These are phyloP conservation scores for Hirsutella thompsonii DNA, from an alignment of 2,329 filamentous ascomycete species.

Conservation along the genomic window DNA sequence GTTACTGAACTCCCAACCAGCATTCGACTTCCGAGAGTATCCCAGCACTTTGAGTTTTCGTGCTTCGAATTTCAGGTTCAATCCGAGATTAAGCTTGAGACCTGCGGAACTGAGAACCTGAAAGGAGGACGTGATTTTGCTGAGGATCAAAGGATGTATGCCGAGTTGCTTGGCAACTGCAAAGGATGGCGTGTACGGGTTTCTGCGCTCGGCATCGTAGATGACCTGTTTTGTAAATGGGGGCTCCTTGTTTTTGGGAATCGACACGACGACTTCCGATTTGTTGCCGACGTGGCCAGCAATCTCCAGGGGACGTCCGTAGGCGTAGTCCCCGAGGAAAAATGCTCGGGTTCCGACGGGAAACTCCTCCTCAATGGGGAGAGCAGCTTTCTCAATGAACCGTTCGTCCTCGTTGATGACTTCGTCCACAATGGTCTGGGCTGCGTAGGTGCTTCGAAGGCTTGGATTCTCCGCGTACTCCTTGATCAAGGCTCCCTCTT, in stretches of 20 bases:
- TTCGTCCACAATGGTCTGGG: slow-evolving; percentile 79
- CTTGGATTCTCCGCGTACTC: slow-evolving; percentile 81
- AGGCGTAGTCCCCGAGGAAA: slow-evolving; percentile 88
- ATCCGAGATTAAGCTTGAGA: slow-evolving; percentile 73
- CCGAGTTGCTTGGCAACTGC: slow-evolving; percentile 72
- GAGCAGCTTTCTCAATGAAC: slow-evolving; percentile 79
- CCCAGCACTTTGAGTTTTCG: slow-evolving; percentile 93
- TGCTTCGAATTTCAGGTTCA: slow-evolving; percentile 94
- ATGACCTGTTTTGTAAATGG: slow-evolving; percentile 75
- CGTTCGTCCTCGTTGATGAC: slow-evolving; percentile 85
- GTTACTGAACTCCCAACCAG: slow-evolving; percentile 91
- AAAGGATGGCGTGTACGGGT: slow-evolving; percentile 75
- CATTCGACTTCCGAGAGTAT: slow-evolving; percentile 75
- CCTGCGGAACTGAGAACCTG: slow-evolving; percentile 68
- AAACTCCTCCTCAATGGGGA: slow-evolving; percentile 86
- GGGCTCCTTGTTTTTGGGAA: slow-evolving; percentile 57
- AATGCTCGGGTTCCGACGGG: slow-evolving; percentile 73
- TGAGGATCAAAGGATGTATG: slow-evolving; percentile 76
- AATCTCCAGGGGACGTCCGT: slow-evolving; percentile 80
- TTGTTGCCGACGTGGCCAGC: slow-evolving; percentile 61
- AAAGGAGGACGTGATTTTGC: slow-evolving; percentile 93
- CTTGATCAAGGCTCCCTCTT: slow-evolving; percentile 82
- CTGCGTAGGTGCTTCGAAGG: slow-evolving; percentile 79
- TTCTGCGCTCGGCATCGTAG: slow-evolving; percentile 51
- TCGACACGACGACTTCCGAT: slow-evolving; percentile 66